Base-by-base conservation (phyloP, 2,329 filamentous ascomycete species). In the Epichloe uncinata region DNA sequence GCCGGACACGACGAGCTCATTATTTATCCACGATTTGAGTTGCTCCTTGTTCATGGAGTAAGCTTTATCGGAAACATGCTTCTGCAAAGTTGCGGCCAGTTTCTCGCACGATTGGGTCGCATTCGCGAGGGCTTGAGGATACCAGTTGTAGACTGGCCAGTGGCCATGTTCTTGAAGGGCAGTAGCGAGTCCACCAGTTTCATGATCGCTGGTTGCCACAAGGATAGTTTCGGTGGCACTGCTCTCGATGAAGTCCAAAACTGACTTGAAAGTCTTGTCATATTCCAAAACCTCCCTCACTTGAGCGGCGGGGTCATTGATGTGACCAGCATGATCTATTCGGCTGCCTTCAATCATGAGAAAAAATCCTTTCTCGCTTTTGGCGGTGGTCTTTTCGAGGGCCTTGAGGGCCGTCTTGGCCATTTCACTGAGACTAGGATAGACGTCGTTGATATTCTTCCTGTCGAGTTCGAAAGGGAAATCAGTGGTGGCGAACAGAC, bases 341-440 rank as follows among this genome's bases (percentile, higher is more conserved):
- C 93, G 78, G 59, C 87, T 95, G 4, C 90, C 93, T 67, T 98
- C 93, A 53, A 98, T 94, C 91, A 98, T 95, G 58, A 98, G 73
- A 69, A 98, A 98, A 73, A 97, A 98, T 4, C 93, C 93, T 66
- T 94, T 82, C 41, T 97, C 88, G 54, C 79, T 88, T 61, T 90
- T 74, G 61, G 79, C 74, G 0, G 93, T 96, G 0, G 90, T 93
- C 52, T 82, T 81, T 54, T 85, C 84, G 22, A 98, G 77, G 1
- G 87, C 82, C 13, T 76, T 79, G 54, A 98, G 73, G 1, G 93
- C 91, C 15, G 87, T 87, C 57, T 77, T 75, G 8, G 91, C 81
- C 89, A 96, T 97, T 67, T 96, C 90, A 62, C 86, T 85, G 40
- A 98, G 73, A 15, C 87, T 91, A 3, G 93, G 93, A 62, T 95